phyloP scores from a whole-genome alignment of 2,329 filamentous ascomycete species.

The Aureobasidium sp. region DNA sequence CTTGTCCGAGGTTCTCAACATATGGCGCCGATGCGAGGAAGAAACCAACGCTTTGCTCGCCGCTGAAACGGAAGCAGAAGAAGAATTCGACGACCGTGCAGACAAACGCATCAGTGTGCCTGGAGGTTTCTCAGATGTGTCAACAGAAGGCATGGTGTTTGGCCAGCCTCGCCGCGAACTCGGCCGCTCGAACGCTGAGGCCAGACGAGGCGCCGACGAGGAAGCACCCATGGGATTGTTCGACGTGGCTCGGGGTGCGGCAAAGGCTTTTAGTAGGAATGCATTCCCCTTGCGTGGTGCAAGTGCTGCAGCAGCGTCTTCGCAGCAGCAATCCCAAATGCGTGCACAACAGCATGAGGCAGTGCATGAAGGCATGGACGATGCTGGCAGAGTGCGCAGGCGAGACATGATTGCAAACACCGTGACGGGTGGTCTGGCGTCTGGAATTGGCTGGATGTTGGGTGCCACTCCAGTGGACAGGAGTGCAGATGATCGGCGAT shows the following conservation, averaged over 20 bases:
- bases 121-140: slow-evolving; percentile 33
- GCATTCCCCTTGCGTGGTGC: slow-evolving; percentile 35
- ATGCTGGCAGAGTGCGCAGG: slow-evolving; percentile 47
- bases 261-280: slow-evolving; percentile 37
- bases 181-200: slow-evolving; percentile 16
- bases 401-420: slow-evolving; percentile 62
- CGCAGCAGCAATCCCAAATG: slow-evolving; percentile 12
- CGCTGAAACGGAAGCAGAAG: slow-evolving; percentile 58
- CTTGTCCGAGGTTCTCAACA: slow-evolving; percentile 65
- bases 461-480: slow-evolving; percentile 33
- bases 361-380: slow-evolving; percentile 6
- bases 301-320: slow-evolving; percentile 12
- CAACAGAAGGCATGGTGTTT: slow-evolving; percentile 22
- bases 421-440: slow-evolving; percentile 53
- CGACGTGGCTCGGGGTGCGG: slow-evolving; percentile 42
- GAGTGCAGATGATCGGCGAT: slow-evolving; percentile 4
- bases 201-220: slow-evolving; percentile 29
- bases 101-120: slow-evolving; percentile 38
- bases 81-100: slow-evolving; percentile 60
- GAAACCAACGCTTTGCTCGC: slow-evolving; percentile 60
- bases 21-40: slow-evolving; percentile 69
- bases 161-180: slow-evolving; percentile 35
- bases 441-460: slow-evolving; percentile 56
- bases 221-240: slow-evolving; percentile 46
- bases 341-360: slow-evolving; percentile 1